Percentiles rank a stretch among this genome's conserved stretches.
Evolutionary conservation across 345 rosid genomes (phyloP).

Genomic region (Eucalyptus virginea): DNA sequence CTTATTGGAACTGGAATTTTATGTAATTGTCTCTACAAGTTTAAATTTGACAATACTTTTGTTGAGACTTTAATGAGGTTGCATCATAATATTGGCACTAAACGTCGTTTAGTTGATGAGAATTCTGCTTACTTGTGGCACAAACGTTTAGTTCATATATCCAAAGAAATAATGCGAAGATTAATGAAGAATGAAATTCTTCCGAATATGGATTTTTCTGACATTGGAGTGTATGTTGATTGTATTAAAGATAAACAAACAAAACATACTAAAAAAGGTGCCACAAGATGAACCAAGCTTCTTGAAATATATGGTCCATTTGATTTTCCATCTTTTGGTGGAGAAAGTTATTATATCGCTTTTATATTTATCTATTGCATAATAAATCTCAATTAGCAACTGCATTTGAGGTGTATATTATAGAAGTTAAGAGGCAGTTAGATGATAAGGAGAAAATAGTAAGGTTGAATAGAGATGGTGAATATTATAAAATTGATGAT

Average conservation of each 20-base stretch:
- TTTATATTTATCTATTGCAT: background rate
- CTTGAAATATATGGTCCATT: background rate
- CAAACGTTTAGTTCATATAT: conserved; percentile 1
- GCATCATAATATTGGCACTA: background rate
- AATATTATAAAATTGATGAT: no score
- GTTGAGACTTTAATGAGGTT: no score
- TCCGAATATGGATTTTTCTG: background rate
- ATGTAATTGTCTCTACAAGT: no score
- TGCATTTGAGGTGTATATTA: background rate
- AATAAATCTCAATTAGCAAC: background rate
- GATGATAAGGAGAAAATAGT: no score
- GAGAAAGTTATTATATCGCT: background rate
- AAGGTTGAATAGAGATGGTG: no score
- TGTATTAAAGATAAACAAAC: conserved; percentile 4
- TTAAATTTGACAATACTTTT: no score
- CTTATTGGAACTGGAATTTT: background rate
- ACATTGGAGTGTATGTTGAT: background rate
- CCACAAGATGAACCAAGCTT: background rate
- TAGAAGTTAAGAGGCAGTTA: background rate
- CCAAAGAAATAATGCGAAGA: background rate
- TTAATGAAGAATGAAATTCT: background rate
- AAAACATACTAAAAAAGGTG: background rate
- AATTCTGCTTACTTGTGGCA: background rate
- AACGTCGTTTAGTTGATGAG: background rate
- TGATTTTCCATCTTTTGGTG: background rate